phyloP scores from a whole-genome alignment of 106 monocot genomes.

The Dioscorea alata region DNA sequence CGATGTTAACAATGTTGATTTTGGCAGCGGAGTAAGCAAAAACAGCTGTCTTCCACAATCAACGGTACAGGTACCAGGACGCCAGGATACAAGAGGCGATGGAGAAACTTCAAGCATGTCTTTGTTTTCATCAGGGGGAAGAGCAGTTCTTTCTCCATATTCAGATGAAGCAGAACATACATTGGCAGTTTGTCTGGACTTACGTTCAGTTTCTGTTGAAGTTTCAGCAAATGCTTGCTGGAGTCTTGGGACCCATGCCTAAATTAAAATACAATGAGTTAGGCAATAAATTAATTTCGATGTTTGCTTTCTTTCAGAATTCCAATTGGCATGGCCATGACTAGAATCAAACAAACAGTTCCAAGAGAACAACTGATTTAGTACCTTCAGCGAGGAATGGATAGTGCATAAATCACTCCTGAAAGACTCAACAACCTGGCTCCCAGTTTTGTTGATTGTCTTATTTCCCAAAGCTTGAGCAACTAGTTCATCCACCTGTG shows the following conservation, averaged over 20 bases:
- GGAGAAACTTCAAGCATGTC: conserved; percentile 59
- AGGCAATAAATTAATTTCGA: no score
- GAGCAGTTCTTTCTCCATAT: conserved; percentile 9
- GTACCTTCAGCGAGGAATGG: conserved; percentile 69
- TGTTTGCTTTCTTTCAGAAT: no score
- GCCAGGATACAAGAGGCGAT: conserved; percentile 91
- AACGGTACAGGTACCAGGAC: conserved; percentile 33
- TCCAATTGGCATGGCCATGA: no score
- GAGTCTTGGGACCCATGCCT: conserved; percentile 68
- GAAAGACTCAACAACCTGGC: conserved; percentile 64
- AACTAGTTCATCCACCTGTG: conserved; percentile 77
- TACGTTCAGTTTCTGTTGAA: background rate
- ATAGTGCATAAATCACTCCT: conserved; percentile 41
- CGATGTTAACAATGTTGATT: conserved; percentile 26
- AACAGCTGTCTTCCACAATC: conserved; percentile 72
- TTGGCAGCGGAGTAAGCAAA: conserved; percentile 78
- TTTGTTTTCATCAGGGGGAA: conserved; percentile 3
- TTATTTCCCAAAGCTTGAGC: conserved; percentile 27
- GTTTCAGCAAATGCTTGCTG: conserved; percentile 26
- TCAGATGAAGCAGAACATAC: conserved; percentile 13
- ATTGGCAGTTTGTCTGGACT: background rate
- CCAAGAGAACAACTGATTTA: background rate
- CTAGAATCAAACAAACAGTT: background rate
- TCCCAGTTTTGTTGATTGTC: conserved; percentile 18
- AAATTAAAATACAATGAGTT: conserved; percentile 2